phyloP scores from a whole-genome alignment of 2,329 filamentous ascomycete species.

The Apiospora hydei region DNA sequence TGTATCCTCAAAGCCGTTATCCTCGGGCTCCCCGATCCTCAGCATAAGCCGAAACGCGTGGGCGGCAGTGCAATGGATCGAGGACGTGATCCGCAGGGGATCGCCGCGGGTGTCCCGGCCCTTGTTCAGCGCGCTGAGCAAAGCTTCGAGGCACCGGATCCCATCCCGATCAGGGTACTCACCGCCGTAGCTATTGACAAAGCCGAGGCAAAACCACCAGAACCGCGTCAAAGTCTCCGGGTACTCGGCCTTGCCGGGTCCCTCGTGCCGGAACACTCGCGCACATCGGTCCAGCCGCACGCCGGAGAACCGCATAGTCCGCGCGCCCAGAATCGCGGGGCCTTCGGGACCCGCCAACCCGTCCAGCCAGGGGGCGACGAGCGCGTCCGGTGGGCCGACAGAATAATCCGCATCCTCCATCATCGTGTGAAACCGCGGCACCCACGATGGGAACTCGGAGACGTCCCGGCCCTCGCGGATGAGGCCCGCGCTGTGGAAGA shows the following conservation, averaged over 20 bases:
- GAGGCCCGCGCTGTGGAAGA: constrained; percentile 18
- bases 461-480: background rate
- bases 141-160: background rate
- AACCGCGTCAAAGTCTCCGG: background rate
- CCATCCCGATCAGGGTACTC: background rate
- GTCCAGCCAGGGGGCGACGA: background rate
- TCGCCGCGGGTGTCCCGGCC: background rate
- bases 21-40: background rate
- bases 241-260: background rate
- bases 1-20: background rate
- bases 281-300: background rate
- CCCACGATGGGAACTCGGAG: constrained; percentile 22
- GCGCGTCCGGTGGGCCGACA: background rate
- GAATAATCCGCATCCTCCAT: background rate
- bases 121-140: constrained; percentile 5
- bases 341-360: background rate
- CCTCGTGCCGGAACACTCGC: background rate
- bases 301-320: background rate
- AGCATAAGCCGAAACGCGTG: constrained; percentile 17
- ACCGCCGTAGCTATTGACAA: background rate
- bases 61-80: constrained; percentile 6
- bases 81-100: background rate
- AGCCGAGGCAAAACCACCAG: constrained; percentile 19
- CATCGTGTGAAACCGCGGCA: constrained; percentile 17
- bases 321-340: constrained; percentile 8